These are phyloP conservation scores for Naegleria fowleri DNA, from an alignment of 208 protist genomes.

Conservation along the genomic window DNA sequence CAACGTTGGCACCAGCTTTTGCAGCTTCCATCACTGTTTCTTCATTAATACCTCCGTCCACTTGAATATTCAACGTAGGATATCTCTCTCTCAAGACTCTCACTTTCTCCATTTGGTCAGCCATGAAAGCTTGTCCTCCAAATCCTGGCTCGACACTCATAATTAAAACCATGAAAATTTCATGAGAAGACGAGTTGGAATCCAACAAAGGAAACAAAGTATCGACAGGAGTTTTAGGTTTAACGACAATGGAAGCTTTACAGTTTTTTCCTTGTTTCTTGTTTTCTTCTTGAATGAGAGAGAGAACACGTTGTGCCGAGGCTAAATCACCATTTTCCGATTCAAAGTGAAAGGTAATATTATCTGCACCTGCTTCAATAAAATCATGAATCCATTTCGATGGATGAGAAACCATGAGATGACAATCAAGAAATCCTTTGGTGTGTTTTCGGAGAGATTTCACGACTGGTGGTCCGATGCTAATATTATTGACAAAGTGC, in stretches of 20 bases:
- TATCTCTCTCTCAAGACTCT: constrained; percentile 62
- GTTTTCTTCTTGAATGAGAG: constrained; percentile 51
- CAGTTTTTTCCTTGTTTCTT: constrained; percentile 48
- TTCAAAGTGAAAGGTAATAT: constrained; percentile 79
- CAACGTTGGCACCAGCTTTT: constrained; percentile 91
- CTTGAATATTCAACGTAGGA: constrained; percentile 90
- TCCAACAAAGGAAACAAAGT: constrained; percentile 57
- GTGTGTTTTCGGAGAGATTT: constrained; percentile 69
- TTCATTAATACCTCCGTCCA: constrained; percentile 93
- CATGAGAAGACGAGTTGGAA: constrained; percentile 59
- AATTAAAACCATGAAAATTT: constrained; percentile 78
- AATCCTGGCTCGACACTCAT: constrained; percentile 99
- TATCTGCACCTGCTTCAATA: constrained; percentile 54
- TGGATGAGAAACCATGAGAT: constrained; percentile 91
- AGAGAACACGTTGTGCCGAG: background rate
- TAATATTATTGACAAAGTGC: constrained; percentile 96
- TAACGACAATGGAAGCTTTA: constrained; percentile 91
- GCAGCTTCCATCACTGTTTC: constrained; percentile 84
- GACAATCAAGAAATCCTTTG: constrained; percentile 84
- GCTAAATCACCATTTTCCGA: constrained; percentile 41
- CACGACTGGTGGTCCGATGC: constrained; percentile 84
- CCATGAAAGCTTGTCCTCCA: constrained; percentile 97
- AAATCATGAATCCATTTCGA: constrained; percentile 55
- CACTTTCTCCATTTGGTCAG: constrained; percentile 93
- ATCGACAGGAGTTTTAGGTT: constrained; percentile 79